These are phyloP conservation scores for Cairneyella variabilis DNA, from an alignment of 495 filamentous ascomycete genomes.

Conservation along the genomic window DNA sequence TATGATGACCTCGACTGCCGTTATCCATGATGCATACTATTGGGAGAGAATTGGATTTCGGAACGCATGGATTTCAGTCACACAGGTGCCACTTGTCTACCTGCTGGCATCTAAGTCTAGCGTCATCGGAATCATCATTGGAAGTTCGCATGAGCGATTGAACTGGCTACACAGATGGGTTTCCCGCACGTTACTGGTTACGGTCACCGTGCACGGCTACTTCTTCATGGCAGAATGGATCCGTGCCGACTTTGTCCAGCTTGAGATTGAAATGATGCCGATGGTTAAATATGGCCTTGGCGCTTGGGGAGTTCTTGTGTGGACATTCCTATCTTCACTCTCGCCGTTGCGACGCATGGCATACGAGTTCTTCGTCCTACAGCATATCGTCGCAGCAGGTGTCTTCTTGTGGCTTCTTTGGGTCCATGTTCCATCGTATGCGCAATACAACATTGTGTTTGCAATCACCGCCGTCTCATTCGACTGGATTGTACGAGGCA, in stretches of 20 bases:
- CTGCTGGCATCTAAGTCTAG: slow-evolving; percentile 77
- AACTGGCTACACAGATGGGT: slow-evolving; percentile 88
- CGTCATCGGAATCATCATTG: slow-evolving; percentile 63
- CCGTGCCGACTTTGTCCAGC: slow-evolving; percentile 55
- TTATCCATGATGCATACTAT: slow-evolving; percentile 31
- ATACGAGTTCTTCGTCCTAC: slow-evolving; percentile 81
- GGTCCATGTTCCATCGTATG: slow-evolving; percentile 57
- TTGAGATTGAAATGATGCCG: slow-evolving; percentile 58
- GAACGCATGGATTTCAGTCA: slow-evolving; percentile 69
- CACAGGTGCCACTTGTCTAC: slow-evolving; percentile 80
- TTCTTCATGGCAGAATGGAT: slow-evolving; percentile 70
- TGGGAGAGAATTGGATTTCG: slow-evolving; percentile 76
- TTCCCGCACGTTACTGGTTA: slow-evolving; percentile 69
- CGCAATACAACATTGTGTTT: slow-evolving; percentile 63
- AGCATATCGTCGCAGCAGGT: slow-evolving; percentile 67
- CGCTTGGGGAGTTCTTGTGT: slow-evolving; percentile 70
- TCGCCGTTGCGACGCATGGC: slow-evolving; percentile 62
- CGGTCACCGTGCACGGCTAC: slow-evolving; percentile 68
- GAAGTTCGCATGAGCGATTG: slow-evolving; percentile 67
- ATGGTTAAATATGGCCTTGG: slow-evolving; percentile 67
- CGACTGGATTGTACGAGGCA: slow-evolving; percentile 56
- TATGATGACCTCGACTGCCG: slow-evolving; percentile 47
- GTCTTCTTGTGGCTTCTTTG: slow-evolving; percentile 66
- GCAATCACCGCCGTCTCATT: slow-evolving; percentile 66
- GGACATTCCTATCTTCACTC: slow-evolving; percentile 64